Evolutionary conservation across 108 stramenopile species (phyloP).

Genomic region (Aurantiochytrium sp.): DNA sequence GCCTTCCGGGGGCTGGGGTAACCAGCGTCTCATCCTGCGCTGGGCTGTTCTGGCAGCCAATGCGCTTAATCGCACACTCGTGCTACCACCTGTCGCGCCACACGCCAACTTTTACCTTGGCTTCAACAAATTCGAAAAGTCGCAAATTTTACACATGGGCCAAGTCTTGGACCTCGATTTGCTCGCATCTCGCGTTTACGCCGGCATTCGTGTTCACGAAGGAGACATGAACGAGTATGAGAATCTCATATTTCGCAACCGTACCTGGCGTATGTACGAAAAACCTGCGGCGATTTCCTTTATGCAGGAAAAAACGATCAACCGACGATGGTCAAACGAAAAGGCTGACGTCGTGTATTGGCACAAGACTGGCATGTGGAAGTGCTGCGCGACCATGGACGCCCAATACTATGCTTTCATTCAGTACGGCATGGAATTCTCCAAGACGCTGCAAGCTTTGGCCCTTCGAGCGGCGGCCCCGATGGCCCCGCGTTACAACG

Average conservation of each 20-base stretch:
- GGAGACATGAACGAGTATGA: not conserved
- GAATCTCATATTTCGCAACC: not conserved
- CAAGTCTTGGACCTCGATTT: not conserved
- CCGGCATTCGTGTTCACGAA: not conserved
- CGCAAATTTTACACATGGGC: not conserved
- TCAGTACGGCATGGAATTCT: not conserved
- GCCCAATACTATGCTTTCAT: not conserved
- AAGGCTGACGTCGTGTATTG: not conserved
- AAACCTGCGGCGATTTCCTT: not conserved
- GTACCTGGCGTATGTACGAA: not conserved
- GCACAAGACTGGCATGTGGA: conserved; percentile 16
- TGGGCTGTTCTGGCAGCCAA: conserved; percentile 7
- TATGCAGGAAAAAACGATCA: not conserved
- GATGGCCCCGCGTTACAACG: not conserved
- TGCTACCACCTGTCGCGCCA: not conserved
- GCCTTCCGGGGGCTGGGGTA: conserved; percentile 7
- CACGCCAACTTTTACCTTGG: not conserved
- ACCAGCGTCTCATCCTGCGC: not conserved
- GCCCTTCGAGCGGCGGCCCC: not conserved
- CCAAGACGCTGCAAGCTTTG: not conserved
- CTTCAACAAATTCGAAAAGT: not conserved
- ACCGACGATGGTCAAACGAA: not conserved
- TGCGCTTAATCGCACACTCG: not conserved
- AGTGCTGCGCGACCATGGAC: conserved; percentile 9
- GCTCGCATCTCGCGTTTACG: not conserved